Base-by-base conservation (phyloP, 805 yeast genomes). In the Kazachstania kunashirensis region DNA sequence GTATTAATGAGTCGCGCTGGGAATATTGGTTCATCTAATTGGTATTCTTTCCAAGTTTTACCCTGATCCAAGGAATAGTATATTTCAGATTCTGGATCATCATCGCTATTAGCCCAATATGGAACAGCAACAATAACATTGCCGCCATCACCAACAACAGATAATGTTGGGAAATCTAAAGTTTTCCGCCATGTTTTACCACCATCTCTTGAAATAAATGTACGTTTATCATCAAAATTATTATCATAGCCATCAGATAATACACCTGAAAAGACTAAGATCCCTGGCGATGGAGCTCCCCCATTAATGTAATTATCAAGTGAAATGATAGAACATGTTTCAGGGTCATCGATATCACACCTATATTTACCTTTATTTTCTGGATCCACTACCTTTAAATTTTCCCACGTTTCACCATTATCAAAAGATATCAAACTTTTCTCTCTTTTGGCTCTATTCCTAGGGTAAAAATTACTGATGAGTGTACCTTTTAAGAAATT, bases 101-200 rank as follows among this genome's bases (percentile, higher is more conserved):
- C 56, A 36, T 65, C 65, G 0, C 53, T 48, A 4, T 49, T 53
- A 4, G 66, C 51, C 13, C 53, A 49, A 24, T 48, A 59, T 25
- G 80, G 78, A n/a, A 73, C 56, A 2, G 84, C 80, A 2, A 80
- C 55, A 13, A 83, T 69, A 9, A 84, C 56, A 49, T 84, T 81
- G 24, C 95, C 95, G 40, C 71, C 73, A 56, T 84, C 94, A 32
- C 89, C 94, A 60, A 75, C 77, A 1, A 76, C 67, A 43, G 71
- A 74, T 3, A 66, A 42, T 26, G 73, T 65, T 2, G 83, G 72
- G 29, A 66, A 69, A 18, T 73, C 72, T 11, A 75, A 47, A 1
- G 76, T 71, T 38, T 63, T 53, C 19, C 59, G 57, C 95, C 95
- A 84, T 0, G 79, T 62, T n/a, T 66, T 50, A 19, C 95, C 95